Evolutionary conservation across 2,329 filamentous ascomycete species (phyloP), one percentile per base, ranked within the genome.

Genomic region (Diaporthe velutina): DNA sequence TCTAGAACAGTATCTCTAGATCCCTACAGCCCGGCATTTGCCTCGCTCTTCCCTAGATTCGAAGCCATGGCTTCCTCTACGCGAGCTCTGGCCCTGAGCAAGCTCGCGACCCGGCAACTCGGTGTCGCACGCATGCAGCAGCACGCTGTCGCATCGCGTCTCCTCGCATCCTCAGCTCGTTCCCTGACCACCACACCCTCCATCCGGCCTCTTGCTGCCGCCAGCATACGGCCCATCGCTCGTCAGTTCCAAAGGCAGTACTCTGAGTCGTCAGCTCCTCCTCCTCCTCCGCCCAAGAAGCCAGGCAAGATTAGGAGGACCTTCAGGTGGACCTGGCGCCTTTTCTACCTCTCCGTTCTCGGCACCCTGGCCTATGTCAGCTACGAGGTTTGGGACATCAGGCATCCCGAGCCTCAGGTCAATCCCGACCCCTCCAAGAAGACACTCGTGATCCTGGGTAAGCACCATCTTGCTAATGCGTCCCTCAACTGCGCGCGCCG

Each of bases 401-500:
- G 95, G 80, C 90, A 98, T 84, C 96, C 96, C 13, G 89, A 89
- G 55, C 93, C 96, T 71, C 97, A 98, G 87, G 86, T 90, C 75
- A 88, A 91, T 77, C 92, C 94, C 25, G 95, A 98, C 84, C 94
- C 96, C 73, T 89, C 83, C 80, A 99, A 98, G 93, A 99, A 99
- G 91, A 99, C 96, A 15, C 89, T 99, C 73, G 97, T 99, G 61
- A 92, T 99, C 79, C 90, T 99, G 73, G 97, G 97, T 98, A 91
- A 79, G 81, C 73, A 74, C 66, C 33, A n/a, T 58, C 30, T 42
- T 42, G 45, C 19, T 15, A 5, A 22, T 57, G 45, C 42, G 19
- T 45, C 35, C 12, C 28, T 42, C 61, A 72, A 35, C 40, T 13
- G 28, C n/a, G n/a, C 17, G 19, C 19, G 38, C 35, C 30, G 12